Conservation (phyloP, 1,284 basidiomycete species). For the Marasmius tenuissimus region DNA sequence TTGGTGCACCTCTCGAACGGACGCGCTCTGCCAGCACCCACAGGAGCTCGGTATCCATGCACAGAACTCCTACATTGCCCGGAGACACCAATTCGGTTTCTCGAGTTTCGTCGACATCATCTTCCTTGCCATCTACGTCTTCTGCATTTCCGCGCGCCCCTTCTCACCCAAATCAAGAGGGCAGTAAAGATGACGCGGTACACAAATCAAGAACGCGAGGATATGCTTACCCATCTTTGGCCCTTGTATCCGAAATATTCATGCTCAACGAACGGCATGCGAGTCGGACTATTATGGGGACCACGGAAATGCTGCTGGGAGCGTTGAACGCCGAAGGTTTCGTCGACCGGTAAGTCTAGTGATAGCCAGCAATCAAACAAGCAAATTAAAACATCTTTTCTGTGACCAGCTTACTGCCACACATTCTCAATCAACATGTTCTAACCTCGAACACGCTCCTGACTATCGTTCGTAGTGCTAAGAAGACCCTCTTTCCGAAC, state of each 20-base stretch:
- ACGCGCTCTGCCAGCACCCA: conserved; percentile 18
- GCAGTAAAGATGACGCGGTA: neutral
- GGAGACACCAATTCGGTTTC: neutral
- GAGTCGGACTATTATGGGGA: conserved; percentile 38
- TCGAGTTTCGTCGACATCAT: conserved; percentile 8
- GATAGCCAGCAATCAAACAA: neutral
- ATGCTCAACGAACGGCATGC: conserved; percentile 45
- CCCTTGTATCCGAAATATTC: conserved; percentile 50
- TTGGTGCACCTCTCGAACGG: conserved; percentile 16
- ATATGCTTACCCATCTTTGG: conserved; percentile 38
- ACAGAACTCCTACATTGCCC: neutral
- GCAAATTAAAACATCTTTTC: neutral
- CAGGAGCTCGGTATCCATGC: conserved; percentile 4
- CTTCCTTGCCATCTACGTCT: conserved; percentile 17
- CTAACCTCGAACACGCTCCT: conserved; percentile 54
- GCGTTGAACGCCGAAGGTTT: conserved; percentile 40
- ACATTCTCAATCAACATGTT: conserved; percentile 52
- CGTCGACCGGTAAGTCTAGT: conserved; percentile 46
- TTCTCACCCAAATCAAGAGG: conserved; percentile 6
- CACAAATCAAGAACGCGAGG: conserved; percentile 19
- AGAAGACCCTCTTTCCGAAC: conserved; percentile 73
- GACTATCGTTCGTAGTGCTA: conserved; percentile 47
- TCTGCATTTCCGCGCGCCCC: conserved; percentile 8
- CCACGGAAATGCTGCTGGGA: conserved; percentile 34
- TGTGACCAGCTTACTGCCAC: conserved; percentile 54